phyloP scores from a whole-genome alignment of 805 yeast species.

The Teunomyces stri region DNA sequence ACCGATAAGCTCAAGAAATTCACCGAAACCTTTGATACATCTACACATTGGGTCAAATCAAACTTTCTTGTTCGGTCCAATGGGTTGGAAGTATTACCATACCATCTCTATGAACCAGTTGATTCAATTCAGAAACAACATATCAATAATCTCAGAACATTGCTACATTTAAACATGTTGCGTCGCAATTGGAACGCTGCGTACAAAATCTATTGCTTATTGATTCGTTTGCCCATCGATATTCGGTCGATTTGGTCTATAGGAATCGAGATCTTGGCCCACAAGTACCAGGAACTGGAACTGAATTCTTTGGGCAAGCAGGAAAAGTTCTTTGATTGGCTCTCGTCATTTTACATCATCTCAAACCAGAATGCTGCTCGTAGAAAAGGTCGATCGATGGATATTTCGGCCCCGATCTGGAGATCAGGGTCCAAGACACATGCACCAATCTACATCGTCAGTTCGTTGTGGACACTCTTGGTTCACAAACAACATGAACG shows the following conservation, averaged over 20 bases:
- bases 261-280: constrained; percentile 54
- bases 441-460: constrained; percentile 40
- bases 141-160: constrained; percentile 33
- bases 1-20: constrained; percentile 4
- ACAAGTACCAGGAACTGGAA: constrained; percentile 5
- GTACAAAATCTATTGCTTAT: constrained; percentile 47
- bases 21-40: constrained; percentile 17
- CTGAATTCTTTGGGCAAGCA: constrained; percentile 14
- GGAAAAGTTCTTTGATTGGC: constrained; percentile 37
- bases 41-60: constrained; percentile 17
- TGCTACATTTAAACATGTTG: constrained; percentile 50
- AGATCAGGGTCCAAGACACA: constrained; percentile 38
- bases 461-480: constrained; percentile 43
- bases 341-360: constrained; percentile 26
- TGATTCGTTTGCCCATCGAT: constrained; percentile 54
- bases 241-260: constrained; percentile 60
- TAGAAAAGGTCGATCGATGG: neutral
- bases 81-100: constrained; percentile 18
- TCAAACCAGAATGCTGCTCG: constrained; percentile 10
- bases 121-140: constrained; percentile 22
- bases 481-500: constrained; percentile 31
- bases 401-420: constrained; percentile 35
- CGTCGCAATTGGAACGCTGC: constrained; percentile 55
- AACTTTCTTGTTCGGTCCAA: constrained; percentile 18
- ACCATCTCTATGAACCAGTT: constrained; percentile 6